A percentile compares a stretch with the other conserved stretches of the same genome.
phyloP scores from a whole-genome alignment of 1,284 basidiomycete genomes.

The Pterula multifida region DNA sequence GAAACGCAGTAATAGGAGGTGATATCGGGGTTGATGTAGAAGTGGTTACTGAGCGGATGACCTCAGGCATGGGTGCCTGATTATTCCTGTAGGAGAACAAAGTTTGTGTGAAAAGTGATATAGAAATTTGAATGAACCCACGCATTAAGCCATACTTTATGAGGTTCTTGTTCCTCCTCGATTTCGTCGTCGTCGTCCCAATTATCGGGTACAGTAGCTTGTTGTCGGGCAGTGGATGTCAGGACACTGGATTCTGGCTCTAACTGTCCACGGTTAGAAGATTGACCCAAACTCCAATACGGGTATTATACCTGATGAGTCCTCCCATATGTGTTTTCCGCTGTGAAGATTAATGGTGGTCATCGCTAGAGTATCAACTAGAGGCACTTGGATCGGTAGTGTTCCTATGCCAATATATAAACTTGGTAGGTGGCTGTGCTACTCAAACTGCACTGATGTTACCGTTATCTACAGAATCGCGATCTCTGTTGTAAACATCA shows the following conservation, averaged over 20 bases:
- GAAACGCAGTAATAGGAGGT: not conserved
- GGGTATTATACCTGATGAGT: not conserved
- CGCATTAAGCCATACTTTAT: not conserved
- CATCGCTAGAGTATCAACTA: no score
- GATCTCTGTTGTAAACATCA: not conserved
- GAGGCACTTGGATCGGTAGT: no score
- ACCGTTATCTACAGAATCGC: not conserved
- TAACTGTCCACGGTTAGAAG: not conserved
- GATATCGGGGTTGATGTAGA: not conserved
- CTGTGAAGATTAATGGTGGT: not conserved
- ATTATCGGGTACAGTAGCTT: not conserved
- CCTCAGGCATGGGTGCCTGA: not conserved
- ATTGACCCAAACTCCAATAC: not conserved
- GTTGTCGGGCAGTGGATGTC: not conserved
- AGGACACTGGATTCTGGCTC: not conserved
- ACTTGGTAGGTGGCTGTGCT: no score
- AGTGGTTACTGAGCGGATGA: not conserved
- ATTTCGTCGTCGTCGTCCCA: constrained; percentile 1
- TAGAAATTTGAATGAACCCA: not conserved
- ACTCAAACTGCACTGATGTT: not conserved
- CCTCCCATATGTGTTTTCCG: not conserved
- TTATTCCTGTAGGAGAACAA: not conserved
- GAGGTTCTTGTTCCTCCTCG: not conserved
- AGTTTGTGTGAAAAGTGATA: no score
- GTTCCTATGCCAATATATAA: no score